Base-by-base conservation (phyloP, 768 basidiomycete genomes). In the Saitozyma sp. region DNA sequence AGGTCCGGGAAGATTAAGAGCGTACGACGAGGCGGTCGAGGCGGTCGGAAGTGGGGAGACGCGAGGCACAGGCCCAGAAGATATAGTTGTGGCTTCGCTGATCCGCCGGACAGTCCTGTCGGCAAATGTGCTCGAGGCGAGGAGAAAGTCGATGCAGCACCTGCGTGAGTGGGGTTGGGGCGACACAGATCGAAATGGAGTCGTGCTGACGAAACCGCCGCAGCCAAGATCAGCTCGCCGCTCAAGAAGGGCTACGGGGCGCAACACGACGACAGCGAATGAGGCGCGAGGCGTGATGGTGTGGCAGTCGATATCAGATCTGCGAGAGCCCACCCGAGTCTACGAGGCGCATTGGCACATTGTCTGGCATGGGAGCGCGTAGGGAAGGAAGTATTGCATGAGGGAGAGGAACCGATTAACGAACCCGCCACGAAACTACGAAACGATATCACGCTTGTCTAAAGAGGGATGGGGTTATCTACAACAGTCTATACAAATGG, bases 201-300 rank as follows among this genome's bases (percentile, higher is more conserved):
- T 20, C 10, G 8, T 48, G 49, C 46, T 69, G 58, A 51, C 16
- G 39, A 29, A 5, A 29, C 29, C 29, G n/a, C 6, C 38, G 29
- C 50, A 79, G 77, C 77, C 29, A 74, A 72, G 43, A 62, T 79
- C 54, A 61, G 70, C 42, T 77, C 75, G 16, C 77, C 77, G 19
- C 50, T 79, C 42, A 79, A 79, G 61, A 69, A 65, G 52, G 73
- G 63, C 3, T 68, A 60, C 42, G 50, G 43, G 54, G 38, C 41
- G 16, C 8, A 49, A 16, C 14, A 41, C 10, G 57, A 58, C 38
- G 62, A 59, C 13, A 43, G 54, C 13, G 40, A 46, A 29, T 29
- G 29, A 29, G 29, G 29, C 29, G 29, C 29, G 29, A 29, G 29
- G 29, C 29, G 29, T 29, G 5, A 29, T 29, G 29, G 29, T 29